A percentile compares a stretch with the other conserved stretches of the same genome.
Evolutionary conservation across 2,329 filamentous ascomycete species (phyloP).

Genomic region (Cercospora berteroae): DNA sequence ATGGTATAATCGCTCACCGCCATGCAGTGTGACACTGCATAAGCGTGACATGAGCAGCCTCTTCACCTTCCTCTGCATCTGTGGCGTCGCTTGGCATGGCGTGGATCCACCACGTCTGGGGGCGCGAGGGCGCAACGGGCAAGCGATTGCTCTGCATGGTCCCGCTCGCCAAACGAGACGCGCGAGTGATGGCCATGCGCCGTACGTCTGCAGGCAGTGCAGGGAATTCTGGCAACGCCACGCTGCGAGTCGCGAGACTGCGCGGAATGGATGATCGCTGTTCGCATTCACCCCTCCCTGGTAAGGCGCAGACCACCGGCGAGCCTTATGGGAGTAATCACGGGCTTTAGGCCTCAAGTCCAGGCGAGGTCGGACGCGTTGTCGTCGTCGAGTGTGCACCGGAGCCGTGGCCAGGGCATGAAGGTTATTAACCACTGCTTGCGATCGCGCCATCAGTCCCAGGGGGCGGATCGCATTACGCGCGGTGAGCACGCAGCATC

Average conservation of each 20-base stretch:
- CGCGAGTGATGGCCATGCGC: not conserved
- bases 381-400: not conserved
- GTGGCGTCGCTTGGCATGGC: not conserved
- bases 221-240: not conserved
- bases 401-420: not conserved
- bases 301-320: not conserved
- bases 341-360: slow-evolving; percentile 1
- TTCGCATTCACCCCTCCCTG: not conserved
- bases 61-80: not conserved
- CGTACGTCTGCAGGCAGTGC: not conserved
- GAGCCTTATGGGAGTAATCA: not conserved
- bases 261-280: slow-evolving; percentile 3
- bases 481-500: not conserved
- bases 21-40: no score
- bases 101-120: not conserved
- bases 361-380: slow-evolving; percentile 1
- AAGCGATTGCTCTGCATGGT: not conserved
- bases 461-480: not conserved
- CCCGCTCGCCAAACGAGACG: not conserved
- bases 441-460: not conserved
- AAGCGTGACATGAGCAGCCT: not conserved
- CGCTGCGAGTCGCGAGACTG: not conserved
- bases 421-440: not conserved
- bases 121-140: not conserved
- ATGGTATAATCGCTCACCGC: no score